These are phyloP conservation scores for Entomortierella chlamydospora DNA, from an alignment of 192 early-diverging fungal genomes.

Conservation along the genomic window DNA sequence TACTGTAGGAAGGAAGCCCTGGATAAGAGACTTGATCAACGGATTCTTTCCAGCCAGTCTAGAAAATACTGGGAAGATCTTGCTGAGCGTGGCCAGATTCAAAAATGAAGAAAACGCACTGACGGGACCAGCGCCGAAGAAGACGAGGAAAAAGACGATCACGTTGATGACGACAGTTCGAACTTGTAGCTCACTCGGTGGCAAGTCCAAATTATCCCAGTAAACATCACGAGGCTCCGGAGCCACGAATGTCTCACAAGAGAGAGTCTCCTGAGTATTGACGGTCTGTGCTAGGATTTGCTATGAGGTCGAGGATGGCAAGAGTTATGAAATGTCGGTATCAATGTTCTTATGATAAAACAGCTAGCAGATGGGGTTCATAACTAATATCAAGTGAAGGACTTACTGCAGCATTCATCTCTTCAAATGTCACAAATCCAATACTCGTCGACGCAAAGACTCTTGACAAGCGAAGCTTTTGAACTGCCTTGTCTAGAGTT, in stretches of 20 bases:
- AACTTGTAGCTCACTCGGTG: conserved; percentile 62
- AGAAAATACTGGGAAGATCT: conserved; percentile 69
- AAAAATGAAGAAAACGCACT: conserved; percentile 74
- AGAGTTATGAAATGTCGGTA: neutral
- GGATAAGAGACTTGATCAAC: conserved; percentile 71
- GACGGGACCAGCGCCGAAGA: conserved; percentile 82
- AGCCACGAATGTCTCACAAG: conserved; percentile 70
- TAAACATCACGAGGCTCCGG: conserved; percentile 83
- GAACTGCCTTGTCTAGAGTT: conserved; percentile 64
- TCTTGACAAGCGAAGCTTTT: conserved; percentile 59
- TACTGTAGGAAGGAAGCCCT: conserved; percentile 77
- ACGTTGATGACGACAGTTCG: conserved; percentile 66
- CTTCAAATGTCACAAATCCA: conserved; percentile 84
- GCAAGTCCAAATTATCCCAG: conserved; percentile 80
- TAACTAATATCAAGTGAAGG: neutral
- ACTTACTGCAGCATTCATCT: conserved; percentile 73
- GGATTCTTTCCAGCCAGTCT: conserved; percentile 60
- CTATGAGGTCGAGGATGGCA: conserved; percentile 18
- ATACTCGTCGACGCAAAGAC: conserved; percentile 66
- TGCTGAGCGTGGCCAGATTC: conserved; percentile 67
- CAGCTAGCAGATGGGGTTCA: no score
- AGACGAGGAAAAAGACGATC: conserved; percentile 72
- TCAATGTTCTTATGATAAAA: neutral
- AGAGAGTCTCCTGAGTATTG: conserved; percentile 73
- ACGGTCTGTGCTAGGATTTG: conserved; percentile 77